A percentile compares a stretch with the other conserved stretches of the same genome.
These are phyloP conservation scores for Trichosanthes truncata DNA, from an alignment of 306 rosid species.

Conservation along the genomic window DNA sequence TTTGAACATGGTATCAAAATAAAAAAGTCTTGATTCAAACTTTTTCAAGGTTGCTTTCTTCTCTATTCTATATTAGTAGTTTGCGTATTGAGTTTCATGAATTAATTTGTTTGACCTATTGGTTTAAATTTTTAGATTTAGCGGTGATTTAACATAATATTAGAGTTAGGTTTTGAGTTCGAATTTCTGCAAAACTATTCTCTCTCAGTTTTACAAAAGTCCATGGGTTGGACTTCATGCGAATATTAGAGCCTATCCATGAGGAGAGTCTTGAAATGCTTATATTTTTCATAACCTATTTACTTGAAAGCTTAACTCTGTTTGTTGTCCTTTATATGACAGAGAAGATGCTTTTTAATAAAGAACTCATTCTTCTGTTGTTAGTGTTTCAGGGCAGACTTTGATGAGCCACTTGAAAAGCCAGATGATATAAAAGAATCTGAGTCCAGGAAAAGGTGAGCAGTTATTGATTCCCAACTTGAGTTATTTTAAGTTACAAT, in stretches of 20 bases:
- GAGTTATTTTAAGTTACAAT: background rate
- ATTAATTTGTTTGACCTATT: background rate
- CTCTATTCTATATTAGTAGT: background rate
- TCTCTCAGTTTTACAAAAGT: background rate
- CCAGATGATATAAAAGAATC: constrained; percentile 35
- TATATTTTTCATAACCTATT: background rate
- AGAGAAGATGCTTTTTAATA: background rate
- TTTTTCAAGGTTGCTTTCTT: background rate
- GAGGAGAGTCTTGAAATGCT: background rate
- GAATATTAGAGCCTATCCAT: background rate
- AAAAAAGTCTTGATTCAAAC: background rate
- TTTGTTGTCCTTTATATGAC: background rate
- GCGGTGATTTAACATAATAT: background rate
- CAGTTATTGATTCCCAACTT: background rate
- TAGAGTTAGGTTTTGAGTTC: background rate
- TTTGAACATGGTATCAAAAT: background rate
- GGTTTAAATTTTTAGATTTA: background rate
- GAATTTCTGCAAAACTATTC: background rate
- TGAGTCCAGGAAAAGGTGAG: constrained; percentile 58
- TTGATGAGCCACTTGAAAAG: constrained; percentile 29
- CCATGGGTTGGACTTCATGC: background rate
- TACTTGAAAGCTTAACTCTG: background rate
- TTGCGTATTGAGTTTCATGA: background rate
- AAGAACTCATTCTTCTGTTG: constrained; percentile 6
- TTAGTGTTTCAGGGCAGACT: constrained; percentile 37